Evolutionary conservation across 306 rosid species (phyloP).

Genomic region (Lupinus albus): DNA sequence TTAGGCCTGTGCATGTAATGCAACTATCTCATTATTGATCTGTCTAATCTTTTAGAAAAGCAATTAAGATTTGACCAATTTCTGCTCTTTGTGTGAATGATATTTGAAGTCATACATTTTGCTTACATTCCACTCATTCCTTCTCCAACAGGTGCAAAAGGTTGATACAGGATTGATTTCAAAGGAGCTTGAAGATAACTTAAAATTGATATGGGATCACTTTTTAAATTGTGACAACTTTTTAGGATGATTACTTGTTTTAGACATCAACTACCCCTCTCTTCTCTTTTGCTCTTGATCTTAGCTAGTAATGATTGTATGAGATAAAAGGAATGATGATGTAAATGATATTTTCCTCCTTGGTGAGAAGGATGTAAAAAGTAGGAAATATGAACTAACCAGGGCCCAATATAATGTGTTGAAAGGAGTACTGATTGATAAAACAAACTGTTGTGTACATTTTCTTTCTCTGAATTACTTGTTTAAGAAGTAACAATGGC

Average conservation of each 20-base stretch:
- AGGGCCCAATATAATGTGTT: background rate
- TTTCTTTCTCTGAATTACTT: too few relatives aligned
- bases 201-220: slow-evolving; percentile 53
- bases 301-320: background rate
- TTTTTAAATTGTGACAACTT: slow-evolving; percentile 40
- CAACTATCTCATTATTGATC: background rate
- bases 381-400: background rate
- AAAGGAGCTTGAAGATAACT: slow-evolving; percentile 50
- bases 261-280: background rate
- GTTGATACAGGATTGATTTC: slow-evolving; percentile 40
- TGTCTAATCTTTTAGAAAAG: background rate
- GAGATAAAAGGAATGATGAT: background rate
- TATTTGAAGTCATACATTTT: background rate
- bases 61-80: background rate
- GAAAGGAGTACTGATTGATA: background rate
- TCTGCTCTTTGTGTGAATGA: background rate
- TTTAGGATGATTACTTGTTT: slow-evolving; percentile 35
- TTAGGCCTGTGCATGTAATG: background rate
- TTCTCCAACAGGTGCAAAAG: slow-evolving; percentile 35
- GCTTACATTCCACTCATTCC: slow-evolving; percentile 7
- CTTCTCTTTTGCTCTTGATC: background rate
- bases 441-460: too few relatives aligned
- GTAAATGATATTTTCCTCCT: background rate
- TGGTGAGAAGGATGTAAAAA: background rate
- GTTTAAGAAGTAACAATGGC: too few relatives aligned